A percentile compares a stretch with the other conserved stretches of the same genome.
Conservation (phyloP, 441 rosid genomes). For the Eruca vesicaria region DNA sequence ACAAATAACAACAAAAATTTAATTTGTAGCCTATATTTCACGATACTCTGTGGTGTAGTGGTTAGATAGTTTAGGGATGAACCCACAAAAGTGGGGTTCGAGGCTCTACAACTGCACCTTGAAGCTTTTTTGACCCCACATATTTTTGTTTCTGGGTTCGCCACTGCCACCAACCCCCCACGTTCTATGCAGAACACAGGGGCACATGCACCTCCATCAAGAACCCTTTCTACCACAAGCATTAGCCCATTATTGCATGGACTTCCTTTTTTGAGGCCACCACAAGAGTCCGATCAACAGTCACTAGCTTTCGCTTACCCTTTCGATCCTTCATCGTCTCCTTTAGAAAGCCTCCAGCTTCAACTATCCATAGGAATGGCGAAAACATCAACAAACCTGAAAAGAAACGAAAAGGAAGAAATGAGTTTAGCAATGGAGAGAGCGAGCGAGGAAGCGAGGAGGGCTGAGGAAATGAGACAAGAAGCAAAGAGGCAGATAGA, state of each 20-base stretch:
- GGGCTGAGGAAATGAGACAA: slow-evolving; percentile 54
- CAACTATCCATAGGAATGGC: slow-evolving; percentile 27
- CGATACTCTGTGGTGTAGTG: no score
- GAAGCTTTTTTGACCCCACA: no score
- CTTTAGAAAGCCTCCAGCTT: slow-evolving; percentile 21
- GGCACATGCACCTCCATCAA: slow-evolving; percentile 49
- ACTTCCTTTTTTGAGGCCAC: slow-evolving; percentile 36
- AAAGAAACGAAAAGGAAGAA: slow-evolving; percentile 19
- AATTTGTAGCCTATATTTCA: no score
- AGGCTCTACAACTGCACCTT: no score
- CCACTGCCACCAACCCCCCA: no score
- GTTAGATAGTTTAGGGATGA: no score
- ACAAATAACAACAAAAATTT: no score
- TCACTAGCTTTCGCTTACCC: slow-evolving; percentile 17
- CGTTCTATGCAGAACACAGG: slow-evolving; percentile 38
- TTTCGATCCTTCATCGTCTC: slow-evolving; percentile 10
- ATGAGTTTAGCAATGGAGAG: slow-evolving; percentile 36
- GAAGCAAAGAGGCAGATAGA: slow-evolving; percentile 56
- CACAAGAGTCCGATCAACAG: not conserved
- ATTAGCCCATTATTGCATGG: slow-evolving; percentile 40
- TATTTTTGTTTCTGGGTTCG: no score
- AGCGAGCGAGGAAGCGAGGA: slow-evolving; percentile 42
- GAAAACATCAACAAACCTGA: slow-evolving; percentile 8
- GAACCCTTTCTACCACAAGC: slow-evolving; percentile 9
- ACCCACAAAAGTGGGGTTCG: no score